Conservation (phyloP, 2,329 filamentous ascomycete genomes). For the Fusarium sp. region DNA sequence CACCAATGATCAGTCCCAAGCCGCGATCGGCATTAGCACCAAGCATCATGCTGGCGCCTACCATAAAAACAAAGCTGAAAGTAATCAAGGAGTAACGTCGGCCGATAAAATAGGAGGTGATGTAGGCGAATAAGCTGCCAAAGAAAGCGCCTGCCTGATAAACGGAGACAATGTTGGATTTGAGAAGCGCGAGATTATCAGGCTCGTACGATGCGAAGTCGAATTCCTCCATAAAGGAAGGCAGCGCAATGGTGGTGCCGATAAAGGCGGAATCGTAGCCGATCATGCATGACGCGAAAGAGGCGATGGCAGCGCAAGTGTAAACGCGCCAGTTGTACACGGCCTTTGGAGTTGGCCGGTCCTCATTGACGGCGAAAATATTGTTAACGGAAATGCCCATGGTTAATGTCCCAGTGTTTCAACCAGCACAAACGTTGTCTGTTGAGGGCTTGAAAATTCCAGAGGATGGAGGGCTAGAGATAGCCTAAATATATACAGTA, state of each 20-base stretch:
- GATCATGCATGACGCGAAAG: constrained; percentile 68
- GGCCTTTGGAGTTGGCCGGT: constrained; percentile 64
- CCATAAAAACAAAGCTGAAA: constrained; percentile 71
- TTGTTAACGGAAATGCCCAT: constrained; percentile 48
- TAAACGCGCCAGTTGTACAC: constrained; percentile 73
- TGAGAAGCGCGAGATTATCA: constrained; percentile 65
- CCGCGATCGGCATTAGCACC: constrained; percentile 70
- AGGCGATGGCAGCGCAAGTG: constrained; percentile 62
- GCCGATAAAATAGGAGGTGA: constrained; percentile 73
- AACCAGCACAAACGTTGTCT: background rate
- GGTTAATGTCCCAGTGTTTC: too few relatives aligned
- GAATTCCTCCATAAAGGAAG: constrained; percentile 77
- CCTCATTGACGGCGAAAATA: constrained; percentile 64
- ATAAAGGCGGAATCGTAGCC: constrained; percentile 81
- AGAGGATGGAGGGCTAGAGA: background rate
- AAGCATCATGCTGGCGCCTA: constrained; percentile 79
- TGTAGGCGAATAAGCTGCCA: constrained; percentile 76
- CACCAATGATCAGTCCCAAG: constrained; percentile 70
- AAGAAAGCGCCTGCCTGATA: constrained; percentile 90
- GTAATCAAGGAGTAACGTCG: constrained; percentile 71
- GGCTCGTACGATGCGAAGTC: constrained; percentile 63
- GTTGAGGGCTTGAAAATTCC: background rate
- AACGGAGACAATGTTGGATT: constrained; percentile 81
- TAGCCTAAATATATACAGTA: background rate
- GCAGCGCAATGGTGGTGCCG: constrained; percentile 77